Evolutionary conservation across 345 rosid genomes (phyloP).

Genomic region (Eucalyptus erythrocorys): DNA sequence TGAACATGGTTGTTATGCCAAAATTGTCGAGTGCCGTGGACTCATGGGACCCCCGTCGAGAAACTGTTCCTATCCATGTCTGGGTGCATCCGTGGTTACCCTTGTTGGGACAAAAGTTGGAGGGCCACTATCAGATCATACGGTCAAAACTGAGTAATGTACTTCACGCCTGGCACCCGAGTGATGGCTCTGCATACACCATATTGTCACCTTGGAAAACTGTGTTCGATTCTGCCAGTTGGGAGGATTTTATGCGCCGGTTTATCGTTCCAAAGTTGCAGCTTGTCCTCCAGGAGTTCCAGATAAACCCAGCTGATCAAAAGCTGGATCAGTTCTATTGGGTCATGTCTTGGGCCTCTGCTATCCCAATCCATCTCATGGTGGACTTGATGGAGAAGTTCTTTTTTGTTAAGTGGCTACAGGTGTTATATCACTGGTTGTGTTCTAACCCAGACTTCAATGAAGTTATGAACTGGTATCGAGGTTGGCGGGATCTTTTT

Average conservation of each 20-base stretch:
- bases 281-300: constrained; percentile 71
- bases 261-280: constrained; percentile 92
- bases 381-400: constrained; percentile 80
- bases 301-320: constrained; percentile 72
- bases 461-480: constrained; percentile 72
- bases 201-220: constrained; percentile 90
- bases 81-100: constrained; percentile 99
- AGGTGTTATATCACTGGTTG: constrained; percentile 78
- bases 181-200: constrained; percentile 74
- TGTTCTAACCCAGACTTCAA: constrained; percentile 57
- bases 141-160: constrained; percentile 73
- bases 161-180: constrained; percentile 92
- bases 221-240: constrained; percentile 71
- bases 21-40: constrained; percentile 79
- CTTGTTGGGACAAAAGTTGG: constrained; percentile 67
- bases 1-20: constrained; percentile 59
- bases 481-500: constrained; percentile 69
- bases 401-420: constrained; percentile 86
- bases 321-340: constrained; percentile 60
- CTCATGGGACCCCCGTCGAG: constrained; percentile 76
- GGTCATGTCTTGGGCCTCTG: constrained; percentile 85
- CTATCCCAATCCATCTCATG: constrained; percentile 77
- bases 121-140: constrained; percentile 65
- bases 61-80: constrained; percentile 74
- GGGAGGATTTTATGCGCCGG: constrained; percentile 87